Evolutionary conservation across 176 grass and related monocot genomes (phyloP).

Genomic region (Bonia amplexicaulis): DNA sequence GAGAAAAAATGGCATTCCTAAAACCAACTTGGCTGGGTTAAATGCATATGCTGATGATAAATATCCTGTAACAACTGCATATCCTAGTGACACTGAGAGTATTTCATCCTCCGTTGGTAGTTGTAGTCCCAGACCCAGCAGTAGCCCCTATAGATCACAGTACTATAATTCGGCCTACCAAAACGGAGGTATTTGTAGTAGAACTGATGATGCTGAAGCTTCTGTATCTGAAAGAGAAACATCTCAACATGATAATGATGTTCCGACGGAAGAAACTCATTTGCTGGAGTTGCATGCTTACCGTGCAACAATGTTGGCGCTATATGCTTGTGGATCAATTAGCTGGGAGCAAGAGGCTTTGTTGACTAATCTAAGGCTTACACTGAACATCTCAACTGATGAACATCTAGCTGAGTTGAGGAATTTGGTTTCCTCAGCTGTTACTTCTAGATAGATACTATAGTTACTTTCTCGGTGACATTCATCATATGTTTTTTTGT

Average conservation of each 20-base stretch:
- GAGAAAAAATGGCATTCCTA: conserved; percentile 30
- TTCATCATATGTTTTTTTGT: conserved; percentile 4
- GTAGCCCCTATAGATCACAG: conserved; percentile 26
- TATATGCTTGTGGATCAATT: conserved; percentile 70
- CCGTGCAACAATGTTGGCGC: conserved; percentile 56
- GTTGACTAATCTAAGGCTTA: conserved; percentile 74
- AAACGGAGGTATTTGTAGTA: conserved; percentile 31
- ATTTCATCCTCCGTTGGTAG: conserved; percentile 65
- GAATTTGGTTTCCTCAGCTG: conserved; percentile 44
- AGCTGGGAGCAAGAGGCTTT: conserved; percentile 85
- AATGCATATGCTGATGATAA: conserved; percentile 1
- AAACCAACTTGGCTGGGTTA: conserved; percentile 6
- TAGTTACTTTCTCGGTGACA: conserved; percentile 20
- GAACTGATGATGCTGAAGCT: conserved; percentile 44
- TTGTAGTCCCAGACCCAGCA: conserved; percentile 53
- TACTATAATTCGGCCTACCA: conserved; percentile 27
- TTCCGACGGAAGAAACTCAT: conserved; percentile 38
- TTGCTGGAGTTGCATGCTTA: conserved; percentile 75
- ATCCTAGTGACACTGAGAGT: conserved; percentile 48
- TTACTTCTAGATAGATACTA: conserved; percentile 40
- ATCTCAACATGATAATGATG: conserved; percentile 30
- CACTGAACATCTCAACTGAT: conserved; percentile 77
- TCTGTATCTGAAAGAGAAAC: conserved; percentile 40
- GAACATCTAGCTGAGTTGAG: conserved; percentile 69
- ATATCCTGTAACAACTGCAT: conserved; percentile 23